Base-by-base conservation (phyloP, 148 eudicot genomes). In the Chenopodium album region DNA sequence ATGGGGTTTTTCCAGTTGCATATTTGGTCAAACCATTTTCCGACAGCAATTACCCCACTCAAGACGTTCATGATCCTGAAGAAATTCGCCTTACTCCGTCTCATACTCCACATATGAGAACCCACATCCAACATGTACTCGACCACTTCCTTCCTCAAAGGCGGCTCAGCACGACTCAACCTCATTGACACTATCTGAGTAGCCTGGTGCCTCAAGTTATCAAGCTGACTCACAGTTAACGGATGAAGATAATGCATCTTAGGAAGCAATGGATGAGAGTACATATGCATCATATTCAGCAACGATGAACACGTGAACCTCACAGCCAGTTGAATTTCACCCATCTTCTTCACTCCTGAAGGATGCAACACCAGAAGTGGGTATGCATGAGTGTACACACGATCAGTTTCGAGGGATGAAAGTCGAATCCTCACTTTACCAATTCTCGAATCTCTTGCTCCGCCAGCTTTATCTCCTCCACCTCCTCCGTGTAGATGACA, bases 51-150 rank as follows among this genome's bases (percentile, higher is more conserved):
- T 44, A 90, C 34, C 20, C 87, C 88, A 64, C 87, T 72, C 59
- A 90, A 84, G 44, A 90, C 90, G 26, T 67, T 83, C 92, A 90
- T 88, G 85, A 90, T 90, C 82, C 92, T 71, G 83, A 88, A 90
- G 85, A 90, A 90, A 76, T 90, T 90, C 9, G 92, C 92, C 89
- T 90, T 90, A 80, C 92, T 90, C 44, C 92, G 82, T 80, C 92
- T 90, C 92, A 90, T 90, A 84, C 92, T 90, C 92, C 92, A 90
- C 92, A 90, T 90, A 71, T 90, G 90, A 68, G 92, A 90, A 17
- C 92, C 87, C 48, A 90, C 90, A 86, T 90, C 92, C 59, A 90
- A 81, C 92, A 90, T 90, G 56, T 86, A 90, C 62, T 90, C 92
- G 41, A 90, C 92, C 50, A 88, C 83, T 83, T 90, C 92, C 82